Percentiles rank a stretch among this genome's conserved stretches.
These are phyloP conservation scores for Aureobasidium namibiae DNA, from an alignment of 2,329 filamentous ascomycete species.

Conservation along the genomic window DNA sequence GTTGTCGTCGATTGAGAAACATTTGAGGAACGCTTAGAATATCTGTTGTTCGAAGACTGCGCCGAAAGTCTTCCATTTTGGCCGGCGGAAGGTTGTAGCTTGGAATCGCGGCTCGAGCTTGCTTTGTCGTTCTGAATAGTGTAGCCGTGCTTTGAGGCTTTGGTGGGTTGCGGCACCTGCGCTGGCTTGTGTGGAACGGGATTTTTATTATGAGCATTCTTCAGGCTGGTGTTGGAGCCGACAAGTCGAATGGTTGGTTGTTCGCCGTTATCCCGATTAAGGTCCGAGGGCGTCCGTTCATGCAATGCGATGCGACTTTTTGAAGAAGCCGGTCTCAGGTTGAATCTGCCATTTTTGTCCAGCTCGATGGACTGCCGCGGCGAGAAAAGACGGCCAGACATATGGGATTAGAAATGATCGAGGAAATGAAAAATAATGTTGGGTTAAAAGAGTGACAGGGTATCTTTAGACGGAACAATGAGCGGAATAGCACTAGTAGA, in stretches of 20 bases:
- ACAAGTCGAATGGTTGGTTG: conserved; percentile 28
- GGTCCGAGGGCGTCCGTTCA: conserved; percentile 21
- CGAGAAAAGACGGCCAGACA: conserved; percentile 15
- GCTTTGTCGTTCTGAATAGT: not conserved
- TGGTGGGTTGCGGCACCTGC: conserved; percentile 14
- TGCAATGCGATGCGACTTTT: conserved; percentile 19
- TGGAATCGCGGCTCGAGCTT: not conserved
- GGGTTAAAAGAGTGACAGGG: conserved; percentile 12
- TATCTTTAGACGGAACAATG: conserved; percentile 7
- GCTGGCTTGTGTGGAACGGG: conserved; percentile 15
- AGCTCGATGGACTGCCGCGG: conserved; percentile 15
- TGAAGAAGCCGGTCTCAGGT: conserved; percentile 12
- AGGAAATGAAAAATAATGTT: not conserved
- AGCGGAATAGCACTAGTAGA: conserved; percentile 12
- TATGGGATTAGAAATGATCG: conserved; percentile 7
- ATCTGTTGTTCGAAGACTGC: conserved; percentile 13
- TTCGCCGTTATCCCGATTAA: conserved; percentile 15
- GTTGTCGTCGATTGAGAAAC: conserved; percentile 12
- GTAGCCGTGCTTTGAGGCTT: conserved; percentile 5
- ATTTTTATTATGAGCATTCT: conserved; percentile 15
- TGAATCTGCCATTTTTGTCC: conserved; percentile 9
- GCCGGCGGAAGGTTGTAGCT: conserved; percentile 15
- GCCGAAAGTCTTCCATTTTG: conserved; percentile 17
- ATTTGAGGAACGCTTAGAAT: conserved; percentile 2
- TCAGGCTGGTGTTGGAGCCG: conserved; percentile 15